Evolutionary conservation across 257 asterid species (phyloP).

Genomic region (Phtheirospermum japonicum): DNA sequence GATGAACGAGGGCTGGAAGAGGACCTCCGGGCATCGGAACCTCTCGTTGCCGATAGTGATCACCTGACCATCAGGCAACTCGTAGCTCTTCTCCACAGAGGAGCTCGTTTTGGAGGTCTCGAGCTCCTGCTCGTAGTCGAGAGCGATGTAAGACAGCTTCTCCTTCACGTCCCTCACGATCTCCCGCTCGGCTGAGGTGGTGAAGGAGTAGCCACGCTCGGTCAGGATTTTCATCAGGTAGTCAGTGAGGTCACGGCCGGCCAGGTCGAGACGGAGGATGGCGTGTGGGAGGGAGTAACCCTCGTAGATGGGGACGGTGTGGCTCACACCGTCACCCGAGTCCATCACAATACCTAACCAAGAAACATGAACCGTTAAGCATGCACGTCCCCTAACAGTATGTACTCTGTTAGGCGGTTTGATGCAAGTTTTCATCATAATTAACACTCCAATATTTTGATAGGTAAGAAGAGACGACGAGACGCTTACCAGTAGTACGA

Average conservation of each 20-base stretch:
- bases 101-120: slow-evolving; percentile 48
- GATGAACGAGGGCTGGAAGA: slow-evolving; percentile 29
- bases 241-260: slow-evolving; percentile 56
- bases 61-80: slow-evolving; percentile 54
- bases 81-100: slow-evolving; percentile 47
- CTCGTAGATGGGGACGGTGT: slow-evolving; percentile 55
- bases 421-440: neutral
- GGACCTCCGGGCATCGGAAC: slow-evolving; percentile 33
- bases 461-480: too few relatives aligned
- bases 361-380: neutral
- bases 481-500: slow-evolving; percentile 77
- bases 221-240: slow-evolving; percentile 50
- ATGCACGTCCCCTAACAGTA: too few relatives aligned
- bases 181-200: slow-evolving; percentile 57
- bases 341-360: slow-evolving; percentile 48
- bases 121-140: slow-evolving; percentile 55
- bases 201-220: slow-evolving; percentile 56
- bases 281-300: slow-evolving; percentile 57
- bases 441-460: neutral
- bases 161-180: slow-evolving; percentile 55
- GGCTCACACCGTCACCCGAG: slow-evolving; percentile 59
- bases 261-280: slow-evolving; percentile 55
- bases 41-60: too few relatives aligned
- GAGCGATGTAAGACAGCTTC: slow-evolving; percentile 48
- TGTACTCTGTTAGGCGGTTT: too few relatives aligned